Percentiles rank a stretch among this genome's conserved stretches.
These are phyloP conservation scores for Sordaria brevicollis DNA, from an alignment of 495 filamentous ascomycete genomes.

Conservation along the genomic window DNA sequence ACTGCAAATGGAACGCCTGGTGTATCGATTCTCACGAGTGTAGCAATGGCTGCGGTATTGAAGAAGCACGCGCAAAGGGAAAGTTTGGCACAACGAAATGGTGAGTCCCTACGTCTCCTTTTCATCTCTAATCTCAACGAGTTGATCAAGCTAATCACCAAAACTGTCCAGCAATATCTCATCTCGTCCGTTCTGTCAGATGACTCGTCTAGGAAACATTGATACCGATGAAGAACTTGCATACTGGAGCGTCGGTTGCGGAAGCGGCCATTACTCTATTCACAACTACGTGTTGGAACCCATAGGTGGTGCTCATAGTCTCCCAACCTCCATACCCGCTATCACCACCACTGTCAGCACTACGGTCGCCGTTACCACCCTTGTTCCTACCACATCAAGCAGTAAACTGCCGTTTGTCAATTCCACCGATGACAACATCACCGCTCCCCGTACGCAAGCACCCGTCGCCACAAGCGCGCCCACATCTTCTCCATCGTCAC, in stretches of 20 bases:
- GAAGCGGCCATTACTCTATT: not conserved
- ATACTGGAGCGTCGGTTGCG: not conserved
- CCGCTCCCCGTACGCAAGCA: not conserved
- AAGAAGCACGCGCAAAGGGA: not conserved
- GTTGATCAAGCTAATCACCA: not conserved
- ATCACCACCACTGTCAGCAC: too few relatives aligned
- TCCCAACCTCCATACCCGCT: not conserved
- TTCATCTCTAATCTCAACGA: not conserved
- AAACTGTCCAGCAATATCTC: not conserved
- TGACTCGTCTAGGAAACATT: not conserved
- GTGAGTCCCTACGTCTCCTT: not conserved
- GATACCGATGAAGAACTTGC: not conserved
- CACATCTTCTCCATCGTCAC: too few relatives aligned
- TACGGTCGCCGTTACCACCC: not conserved
- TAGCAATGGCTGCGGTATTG: not conserved
- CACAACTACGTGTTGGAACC: not conserved
- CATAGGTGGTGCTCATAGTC: not conserved
- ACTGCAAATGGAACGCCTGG: not conserved
- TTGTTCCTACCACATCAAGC: not conserved
- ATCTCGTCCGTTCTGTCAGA: not conserved
- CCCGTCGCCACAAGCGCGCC: not conserved
- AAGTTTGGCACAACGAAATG: not conserved
- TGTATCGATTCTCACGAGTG: not conserved
- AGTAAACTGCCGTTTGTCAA: not conserved
- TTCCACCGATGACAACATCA: not conserved